phyloP scores from a whole-genome alignment of 495 filamentous ascomycete genomes.

The Neurospora sp. region DNA sequence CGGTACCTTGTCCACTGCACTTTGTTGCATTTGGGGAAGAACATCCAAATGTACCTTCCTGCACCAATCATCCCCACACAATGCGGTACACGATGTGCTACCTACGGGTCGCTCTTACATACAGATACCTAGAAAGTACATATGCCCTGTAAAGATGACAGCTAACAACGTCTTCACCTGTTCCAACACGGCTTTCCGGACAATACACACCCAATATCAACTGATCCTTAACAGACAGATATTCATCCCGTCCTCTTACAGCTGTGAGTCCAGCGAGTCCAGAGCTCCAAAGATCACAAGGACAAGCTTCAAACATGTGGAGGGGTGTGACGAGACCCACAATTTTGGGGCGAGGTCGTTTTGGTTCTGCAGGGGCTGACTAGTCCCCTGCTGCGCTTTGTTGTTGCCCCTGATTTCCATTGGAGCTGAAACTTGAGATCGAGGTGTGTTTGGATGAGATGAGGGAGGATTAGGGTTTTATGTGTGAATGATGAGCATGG shows the following conservation, averaged over 20 bases:
- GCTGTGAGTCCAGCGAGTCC: neutral
- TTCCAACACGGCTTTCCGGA: neutral
- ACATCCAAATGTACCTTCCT: neutral
- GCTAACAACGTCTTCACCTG: neutral
- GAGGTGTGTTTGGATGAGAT: neutral
- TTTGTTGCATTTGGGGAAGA: neutral
- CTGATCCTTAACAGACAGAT: neutral
- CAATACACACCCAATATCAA: neutral
- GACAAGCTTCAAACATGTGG: neutral
- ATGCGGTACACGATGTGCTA: neutral
- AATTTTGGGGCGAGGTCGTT: neutral
- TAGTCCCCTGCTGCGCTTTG: neutral
- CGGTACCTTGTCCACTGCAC: neutral
- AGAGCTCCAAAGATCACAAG: neutral
- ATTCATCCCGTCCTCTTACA: neutral
- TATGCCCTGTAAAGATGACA: neutral
- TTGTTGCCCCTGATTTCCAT: neutral
- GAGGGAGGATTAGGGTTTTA: neutral
- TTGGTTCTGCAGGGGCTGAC: neutral
- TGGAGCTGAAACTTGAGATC: neutral
- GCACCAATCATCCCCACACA: neutral
- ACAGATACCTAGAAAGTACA: neutral
- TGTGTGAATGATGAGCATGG: too few relatives aligned
- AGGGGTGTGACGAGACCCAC: neutral
- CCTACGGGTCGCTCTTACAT: neutral